Evolutionary conservation across 2,329 filamentous ascomycete species (phyloP), one percentile per base, ranked within the genome.

Genomic region (Rhynchosporium graminicola): DNA sequence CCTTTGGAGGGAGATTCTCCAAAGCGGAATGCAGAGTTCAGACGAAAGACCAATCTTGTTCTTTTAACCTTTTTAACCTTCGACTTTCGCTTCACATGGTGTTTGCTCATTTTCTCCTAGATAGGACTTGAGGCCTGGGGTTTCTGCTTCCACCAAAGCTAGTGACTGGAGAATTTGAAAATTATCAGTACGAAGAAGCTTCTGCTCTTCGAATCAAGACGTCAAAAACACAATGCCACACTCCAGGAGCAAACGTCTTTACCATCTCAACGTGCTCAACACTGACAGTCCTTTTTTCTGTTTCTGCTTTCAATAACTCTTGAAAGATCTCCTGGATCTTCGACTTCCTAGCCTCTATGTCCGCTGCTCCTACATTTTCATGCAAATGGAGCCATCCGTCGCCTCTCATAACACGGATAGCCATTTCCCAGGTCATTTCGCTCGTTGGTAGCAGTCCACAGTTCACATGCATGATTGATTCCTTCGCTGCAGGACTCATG

Each of bases 211-310:
- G 60, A 51, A 74, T 55, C 59, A 77, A 79, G 26, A 88, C 77
- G 74, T 90, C 87, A 75, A 88, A 89, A 61, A 89, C 87, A 68
- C 84, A 87, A 75, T 90, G 87, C 85, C 85, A 87, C 7, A 89
- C 85, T 0, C 81, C 84, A 33, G 87, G 87, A 68, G 86, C 87
- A 78, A 85, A 89, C 57, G 86, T 88, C 79, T 90, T 89, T 72
- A 89, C 87, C 67, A 80, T 76, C 75, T 89, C 85, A 45, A 86
- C 81, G 74, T 87, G 83, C 66, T 82, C 80, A 42, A 83, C 79
- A 29, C 68, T 70, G 12, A 77, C 74, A 15, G 43, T 61, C 26
- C 67, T 59, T 1, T 51, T 29, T 45, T 65, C 66, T 2, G 46
- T 29, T 20, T n/a, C 43, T 28, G 60, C 48, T 38, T 36, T 45